Percentiles rank a stretch among this genome's conserved stretches.
Conservation (phyloP, 805 yeast genomes). For the Cyberlindnera samutprakarnensis region DNA sequence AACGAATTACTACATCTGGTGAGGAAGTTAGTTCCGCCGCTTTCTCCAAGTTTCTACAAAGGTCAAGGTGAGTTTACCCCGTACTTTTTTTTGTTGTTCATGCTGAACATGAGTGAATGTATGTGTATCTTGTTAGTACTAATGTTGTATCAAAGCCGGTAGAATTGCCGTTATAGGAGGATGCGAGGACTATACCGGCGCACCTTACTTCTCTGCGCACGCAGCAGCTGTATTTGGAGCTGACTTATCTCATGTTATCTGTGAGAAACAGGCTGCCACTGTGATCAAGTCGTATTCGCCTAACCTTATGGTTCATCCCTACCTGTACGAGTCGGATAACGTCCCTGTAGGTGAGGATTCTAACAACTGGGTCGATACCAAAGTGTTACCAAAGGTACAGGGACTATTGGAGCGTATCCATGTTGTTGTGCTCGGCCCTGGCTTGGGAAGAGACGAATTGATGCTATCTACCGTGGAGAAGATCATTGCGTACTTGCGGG, state of each 20-base stretch:
- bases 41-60: constrained; percentile 64
- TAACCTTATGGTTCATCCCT: constrained; percentile 94
- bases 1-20: constrained; percentile 42
- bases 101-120: too few relatives aligned
- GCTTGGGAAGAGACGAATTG: constrained; percentile 74
- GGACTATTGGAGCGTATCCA: constrained; percentile 60
- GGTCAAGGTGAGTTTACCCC: constrained; percentile 53
- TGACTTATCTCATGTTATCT: constrained; percentile 85
- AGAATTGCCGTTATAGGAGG: constrained; percentile 87
- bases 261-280: constrained; percentile 70
- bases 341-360: constrained; percentile 10
- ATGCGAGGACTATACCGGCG: constrained; percentile 93
- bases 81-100: not conserved
- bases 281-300: constrained; percentile 87
- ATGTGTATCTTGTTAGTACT: too few relatives aligned
- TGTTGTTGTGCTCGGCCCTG: constrained; percentile 87
- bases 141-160: constrained; percentile 40
- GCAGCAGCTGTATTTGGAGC: constrained; percentile 82
- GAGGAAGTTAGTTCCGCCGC: constrained; percentile 64
- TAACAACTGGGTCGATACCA: constrained; percentile 28
- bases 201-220: constrained; percentile 86
- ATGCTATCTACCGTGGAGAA: constrained; percentile 56
- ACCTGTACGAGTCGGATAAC: constrained; percentile 42
- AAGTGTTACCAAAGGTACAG: constrained; percentile 49
- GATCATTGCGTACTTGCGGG: constrained; percentile 47